Evolutionary conservation across 495 filamentous ascomycete species (phyloP).

Genomic region (Penicillium antarcticum): DNA sequence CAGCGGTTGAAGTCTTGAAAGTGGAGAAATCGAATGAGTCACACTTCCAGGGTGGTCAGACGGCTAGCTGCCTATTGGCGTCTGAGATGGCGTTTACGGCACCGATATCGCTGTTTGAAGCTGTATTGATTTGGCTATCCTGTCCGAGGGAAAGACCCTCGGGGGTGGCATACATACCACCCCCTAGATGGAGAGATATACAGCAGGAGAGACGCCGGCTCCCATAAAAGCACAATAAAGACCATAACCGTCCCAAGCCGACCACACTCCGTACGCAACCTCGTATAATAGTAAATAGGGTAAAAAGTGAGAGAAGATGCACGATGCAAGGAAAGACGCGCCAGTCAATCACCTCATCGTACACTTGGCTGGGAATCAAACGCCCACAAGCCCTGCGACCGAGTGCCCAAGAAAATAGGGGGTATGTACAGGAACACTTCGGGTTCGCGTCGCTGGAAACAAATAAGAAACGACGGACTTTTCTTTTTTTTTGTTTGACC

Average conservation of each 20-base stretch:
- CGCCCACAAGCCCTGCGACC: conserved; percentile 15
- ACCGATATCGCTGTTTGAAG: conserved; percentile 4
- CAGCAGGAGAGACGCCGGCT: conserved; percentile 5
- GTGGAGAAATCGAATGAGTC: no score
- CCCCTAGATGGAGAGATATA: conserved; percentile 4
- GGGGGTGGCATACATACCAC: neutral
- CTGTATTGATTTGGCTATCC: conserved; percentile 5
- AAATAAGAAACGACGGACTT: conserved; percentile 21
- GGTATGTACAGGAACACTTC: conserved; percentile 17
- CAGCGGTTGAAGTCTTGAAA: no score
- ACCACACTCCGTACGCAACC: conserved; percentile 35
- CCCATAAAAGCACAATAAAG: conserved; percentile 16
- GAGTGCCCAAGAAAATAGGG: conserved; percentile 6
- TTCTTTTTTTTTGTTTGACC: conserved; percentile 28
- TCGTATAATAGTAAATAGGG: conserved; percentile 11
- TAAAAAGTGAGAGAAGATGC: conserved; percentile 13
- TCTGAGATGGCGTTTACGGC: no score
- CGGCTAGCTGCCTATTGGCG: neutral
- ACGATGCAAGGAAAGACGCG: conserved; percentile 14
- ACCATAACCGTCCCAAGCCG: conserved; percentile 30
- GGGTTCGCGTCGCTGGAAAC: conserved; percentile 11
- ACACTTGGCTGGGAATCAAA: conserved; percentile 23
- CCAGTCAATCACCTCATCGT: conserved; percentile 33
- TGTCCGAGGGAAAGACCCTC: neutral
- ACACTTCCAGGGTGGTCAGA: neutral